A percentile compares a stretch with the other conserved stretches of the same genome.
Evolutionary conservation across 1,139 yeast species (phyloP).

Genomic region (Magnusiomyces tetraspermus): DNA sequence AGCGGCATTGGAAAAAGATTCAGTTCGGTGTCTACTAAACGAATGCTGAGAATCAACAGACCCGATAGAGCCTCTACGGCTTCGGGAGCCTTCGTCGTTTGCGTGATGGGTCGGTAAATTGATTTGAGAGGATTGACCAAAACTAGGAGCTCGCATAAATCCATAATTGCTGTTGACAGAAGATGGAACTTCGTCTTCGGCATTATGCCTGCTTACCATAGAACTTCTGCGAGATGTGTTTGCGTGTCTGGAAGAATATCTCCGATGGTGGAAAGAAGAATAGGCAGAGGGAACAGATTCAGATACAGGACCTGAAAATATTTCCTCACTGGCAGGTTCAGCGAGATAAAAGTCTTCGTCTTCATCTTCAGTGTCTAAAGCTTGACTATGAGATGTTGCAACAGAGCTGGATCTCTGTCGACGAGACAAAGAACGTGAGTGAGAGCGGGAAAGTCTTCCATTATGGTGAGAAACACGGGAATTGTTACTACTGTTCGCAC

Average conservation of each 20-base stretch:
- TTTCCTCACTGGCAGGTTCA: slow-evolving; percentile 44
- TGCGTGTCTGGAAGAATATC: slow-evolving; percentile 27
- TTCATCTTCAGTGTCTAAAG: slow-evolving; percentile 2
- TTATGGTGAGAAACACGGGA: background rate
- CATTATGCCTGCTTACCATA: background rate
- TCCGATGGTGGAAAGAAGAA: slow-evolving; percentile 69
- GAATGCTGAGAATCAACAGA: slow-evolving; percentile 19
- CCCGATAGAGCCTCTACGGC: slow-evolving; percentile 22
- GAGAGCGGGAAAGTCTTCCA: background rate
- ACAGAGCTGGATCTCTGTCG: background rate
- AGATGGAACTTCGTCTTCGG: slow-evolving; percentile 5
- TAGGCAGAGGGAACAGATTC: slow-evolving; percentile 87
- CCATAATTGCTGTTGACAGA: slow-evolving; percentile 4
- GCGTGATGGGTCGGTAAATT: background rate
- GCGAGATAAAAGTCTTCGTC: slow-evolving; percentile 22
- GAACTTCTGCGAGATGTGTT: slow-evolving; percentile 20
- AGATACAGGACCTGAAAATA: slow-evolving; percentile 84
- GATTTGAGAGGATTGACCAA: slow-evolving; percentile 22
- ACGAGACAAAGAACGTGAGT: background rate
- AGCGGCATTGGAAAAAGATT: slow-evolving; percentile 21
- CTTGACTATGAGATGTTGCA: background rate
- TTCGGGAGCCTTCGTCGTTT: background rate
- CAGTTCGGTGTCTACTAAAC: slow-evolving; percentile 19
- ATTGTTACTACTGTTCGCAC: background rate
- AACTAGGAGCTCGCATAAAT: slow-evolving; percentile 11